phyloP scores from a whole-genome alignment of 139 green algal genomes.

The Zygnema cylindricum region DNA sequence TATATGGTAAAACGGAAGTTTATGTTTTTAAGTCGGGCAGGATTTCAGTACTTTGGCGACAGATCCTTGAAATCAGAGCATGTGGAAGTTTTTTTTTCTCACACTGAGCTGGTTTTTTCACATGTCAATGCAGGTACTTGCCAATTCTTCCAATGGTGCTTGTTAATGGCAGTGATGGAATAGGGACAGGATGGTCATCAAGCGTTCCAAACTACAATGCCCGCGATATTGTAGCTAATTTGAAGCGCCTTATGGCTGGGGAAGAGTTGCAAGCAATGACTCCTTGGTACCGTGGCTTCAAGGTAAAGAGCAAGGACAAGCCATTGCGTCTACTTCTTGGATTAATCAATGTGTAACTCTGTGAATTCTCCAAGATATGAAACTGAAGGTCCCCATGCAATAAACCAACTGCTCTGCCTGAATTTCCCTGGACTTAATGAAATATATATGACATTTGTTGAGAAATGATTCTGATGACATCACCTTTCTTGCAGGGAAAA shows the following conservation, averaged over 20 bases:
- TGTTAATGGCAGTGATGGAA: slow-evolving; percentile 97
- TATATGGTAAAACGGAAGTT: background rate
- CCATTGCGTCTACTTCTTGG: too few relatives aligned
- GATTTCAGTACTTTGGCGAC: background rate
- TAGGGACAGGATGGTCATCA: slow-evolving; percentile 97
- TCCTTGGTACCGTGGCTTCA: slow-evolving; percentile 88
- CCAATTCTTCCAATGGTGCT: slow-evolving; percentile 78
- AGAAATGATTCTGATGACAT: slow-evolving; percentile 23
- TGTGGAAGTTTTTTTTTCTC: too few relatives aligned
- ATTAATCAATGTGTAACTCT: too few relatives aligned
- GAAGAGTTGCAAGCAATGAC: slow-evolving; percentile 80
- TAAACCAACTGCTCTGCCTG: too few relatives aligned
- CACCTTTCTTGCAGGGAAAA: slow-evolving; percentile 60
- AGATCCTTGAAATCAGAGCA: too few relatives aligned
- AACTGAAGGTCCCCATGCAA: too few relatives aligned
- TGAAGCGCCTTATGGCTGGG: slow-evolving; percentile 82
- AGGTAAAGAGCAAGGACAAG: slow-evolving; percentile 52
- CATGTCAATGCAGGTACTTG: slow-evolving; percentile 58
- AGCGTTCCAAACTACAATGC: slow-evolving; percentile 98
- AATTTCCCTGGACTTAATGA: too few relatives aligned
- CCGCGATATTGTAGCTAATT: slow-evolving; percentile 87
- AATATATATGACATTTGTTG: too few relatives aligned
- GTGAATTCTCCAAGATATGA: too few relatives aligned
- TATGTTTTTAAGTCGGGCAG: background rate
- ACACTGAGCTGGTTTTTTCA: background rate